Evolutionary conservation across 2,329 filamentous ascomycete genomes (phyloP).

Genomic region (Trichoderma cornu-damae): DNA sequence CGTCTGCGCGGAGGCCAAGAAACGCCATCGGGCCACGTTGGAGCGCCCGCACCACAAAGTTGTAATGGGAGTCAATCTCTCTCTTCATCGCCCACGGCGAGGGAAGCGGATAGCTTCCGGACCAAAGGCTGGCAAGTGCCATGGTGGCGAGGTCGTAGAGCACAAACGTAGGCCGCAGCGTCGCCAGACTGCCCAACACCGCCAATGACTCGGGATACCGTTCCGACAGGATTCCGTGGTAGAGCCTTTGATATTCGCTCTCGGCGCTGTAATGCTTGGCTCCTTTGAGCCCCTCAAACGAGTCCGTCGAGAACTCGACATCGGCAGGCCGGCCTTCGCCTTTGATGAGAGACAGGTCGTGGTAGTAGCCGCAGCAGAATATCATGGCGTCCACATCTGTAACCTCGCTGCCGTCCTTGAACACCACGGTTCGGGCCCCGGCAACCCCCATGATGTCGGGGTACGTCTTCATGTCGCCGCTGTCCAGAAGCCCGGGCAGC

Average conservation of each 20-base stretch:
- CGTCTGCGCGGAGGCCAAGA: constrained; percentile 25
- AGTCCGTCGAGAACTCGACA: constrained; percentile 26
- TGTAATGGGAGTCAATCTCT: constrained; percentile 30
- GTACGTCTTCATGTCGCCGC: constrained; percentile 27
- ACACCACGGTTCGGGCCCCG: constrained; percentile 27
- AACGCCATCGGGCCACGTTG: constrained; percentile 25
- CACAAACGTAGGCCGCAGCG: constrained; percentile 28
- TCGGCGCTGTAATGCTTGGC: constrained; percentile 23
- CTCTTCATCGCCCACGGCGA: constrained; percentile 23
- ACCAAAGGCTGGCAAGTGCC: constrained; percentile 30
- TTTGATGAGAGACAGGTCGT: constrained; percentile 29
- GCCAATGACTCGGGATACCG: constrained; percentile 32
- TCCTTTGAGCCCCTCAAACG: constrained; percentile 23
- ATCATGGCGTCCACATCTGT: constrained; percentile 33
- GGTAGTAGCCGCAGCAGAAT: constrained; percentile 31
- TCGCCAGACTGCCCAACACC: constrained; percentile 26
- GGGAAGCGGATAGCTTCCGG: constrained; percentile 24
- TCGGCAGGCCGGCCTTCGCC: constrained; percentile 29
- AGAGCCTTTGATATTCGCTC: constrained; percentile 29
- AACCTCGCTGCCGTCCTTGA: constrained; percentile 30
- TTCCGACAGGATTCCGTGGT: constrained; percentile 30
- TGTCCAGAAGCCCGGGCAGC: constrained; percentile 27
- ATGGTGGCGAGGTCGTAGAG: constrained; percentile 30
- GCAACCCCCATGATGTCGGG: constrained; percentile 28
- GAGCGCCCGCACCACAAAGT: constrained; percentile 23